phyloP scores from a whole-genome alignment of 768 basidiomycete species.

The Trametes cubensis region DNA sequence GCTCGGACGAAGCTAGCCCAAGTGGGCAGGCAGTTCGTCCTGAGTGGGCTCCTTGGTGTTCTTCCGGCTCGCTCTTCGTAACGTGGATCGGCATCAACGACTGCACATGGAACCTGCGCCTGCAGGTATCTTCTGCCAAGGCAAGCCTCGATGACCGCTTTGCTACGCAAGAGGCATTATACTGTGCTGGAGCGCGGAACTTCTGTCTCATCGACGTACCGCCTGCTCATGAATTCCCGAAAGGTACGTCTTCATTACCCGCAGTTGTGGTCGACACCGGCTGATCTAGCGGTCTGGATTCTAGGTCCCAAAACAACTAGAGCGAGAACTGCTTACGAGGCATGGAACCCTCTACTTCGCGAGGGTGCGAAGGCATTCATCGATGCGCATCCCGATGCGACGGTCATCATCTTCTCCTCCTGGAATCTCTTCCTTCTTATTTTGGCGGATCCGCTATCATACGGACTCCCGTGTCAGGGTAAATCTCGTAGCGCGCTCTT shows the following conservation, averaged over 20 bases:
- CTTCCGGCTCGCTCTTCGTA: constrained; percentile 36
- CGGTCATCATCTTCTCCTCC: constrained; percentile 52
- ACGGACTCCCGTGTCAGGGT: constrained; percentile 42
- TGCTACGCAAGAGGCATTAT: constrained; percentile 48
- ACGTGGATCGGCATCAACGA: constrained; percentile 72
- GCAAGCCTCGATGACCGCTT: constrained; percentile 41
- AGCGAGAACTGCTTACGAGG: constrained; percentile 16
- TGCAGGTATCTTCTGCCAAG: background rate
- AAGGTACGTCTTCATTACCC: constrained; percentile 24
- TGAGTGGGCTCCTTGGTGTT: constrained; percentile 27
- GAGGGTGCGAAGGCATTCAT: constrained; percentile 40
- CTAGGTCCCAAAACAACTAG: background rate
- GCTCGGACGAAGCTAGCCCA: constrained; percentile 34
- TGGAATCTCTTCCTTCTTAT: constrained; percentile 47
- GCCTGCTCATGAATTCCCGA: constrained; percentile 50
- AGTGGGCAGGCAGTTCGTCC: constrained; percentile 42
- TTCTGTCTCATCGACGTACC: constrained; percentile 64
- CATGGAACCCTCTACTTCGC: constrained; percentile 50
- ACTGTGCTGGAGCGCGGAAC: constrained; percentile 46
- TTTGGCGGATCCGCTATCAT: constrained; percentile 44
- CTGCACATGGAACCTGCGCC: constrained; percentile 44
- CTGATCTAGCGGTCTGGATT: background rate
- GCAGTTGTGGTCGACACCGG: background rate
- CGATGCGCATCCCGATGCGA: constrained; percentile 44
- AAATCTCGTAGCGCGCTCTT: constrained; percentile 43